A percentile compares a stretch with the other conserved stretches of the same genome.
Evolutionary conservation across 345 rosid species (phyloP).

Genomic region (Citrus glauca): DNA sequence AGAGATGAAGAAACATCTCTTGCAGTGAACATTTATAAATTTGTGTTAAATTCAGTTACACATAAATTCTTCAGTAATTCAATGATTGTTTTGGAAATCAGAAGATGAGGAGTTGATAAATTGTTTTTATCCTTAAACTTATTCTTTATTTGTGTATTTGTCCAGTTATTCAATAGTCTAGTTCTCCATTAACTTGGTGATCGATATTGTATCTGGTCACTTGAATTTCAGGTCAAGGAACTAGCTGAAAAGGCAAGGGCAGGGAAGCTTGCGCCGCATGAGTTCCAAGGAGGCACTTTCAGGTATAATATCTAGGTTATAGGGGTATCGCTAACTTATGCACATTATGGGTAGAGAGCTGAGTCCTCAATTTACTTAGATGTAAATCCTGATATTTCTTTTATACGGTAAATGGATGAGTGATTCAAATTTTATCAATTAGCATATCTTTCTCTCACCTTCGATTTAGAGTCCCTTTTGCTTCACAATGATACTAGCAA

Average conservation of each 20-base stretch:
- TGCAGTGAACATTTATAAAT: not conserved
- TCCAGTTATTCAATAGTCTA: not conserved
- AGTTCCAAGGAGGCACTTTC: slow-evolving; percentile 98
- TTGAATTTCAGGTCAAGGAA: slow-evolving; percentile 68
- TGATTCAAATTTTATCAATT: not conserved
- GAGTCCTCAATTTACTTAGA: not conserved
- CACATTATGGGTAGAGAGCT: not conserved
- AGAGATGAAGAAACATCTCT: not conserved
- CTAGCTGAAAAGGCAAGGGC: slow-evolving; percentile 89
- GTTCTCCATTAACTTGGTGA: too few relatives aligned
- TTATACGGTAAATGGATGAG: not conserved
- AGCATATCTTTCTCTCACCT: not conserved
- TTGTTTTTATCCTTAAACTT: not conserved
- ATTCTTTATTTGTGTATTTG: not conserved
- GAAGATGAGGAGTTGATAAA: not conserved
- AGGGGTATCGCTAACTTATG: not conserved
- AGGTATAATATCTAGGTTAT: slow-evolving; percentile 36
- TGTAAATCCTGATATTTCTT: not conserved
- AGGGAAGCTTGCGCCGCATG: slow-evolving; percentile 87
- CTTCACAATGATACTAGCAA: not conserved
- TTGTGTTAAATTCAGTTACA: not conserved
- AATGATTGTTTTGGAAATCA: not conserved
- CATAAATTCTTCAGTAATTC: not conserved
- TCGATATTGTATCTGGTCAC: not conserved
- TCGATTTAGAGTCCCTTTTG: not conserved